These are phyloP conservation scores for Saccharomyces mikatae DNA, from an alignment of 805 yeast genomes.

Conservation along the genomic window DNA sequence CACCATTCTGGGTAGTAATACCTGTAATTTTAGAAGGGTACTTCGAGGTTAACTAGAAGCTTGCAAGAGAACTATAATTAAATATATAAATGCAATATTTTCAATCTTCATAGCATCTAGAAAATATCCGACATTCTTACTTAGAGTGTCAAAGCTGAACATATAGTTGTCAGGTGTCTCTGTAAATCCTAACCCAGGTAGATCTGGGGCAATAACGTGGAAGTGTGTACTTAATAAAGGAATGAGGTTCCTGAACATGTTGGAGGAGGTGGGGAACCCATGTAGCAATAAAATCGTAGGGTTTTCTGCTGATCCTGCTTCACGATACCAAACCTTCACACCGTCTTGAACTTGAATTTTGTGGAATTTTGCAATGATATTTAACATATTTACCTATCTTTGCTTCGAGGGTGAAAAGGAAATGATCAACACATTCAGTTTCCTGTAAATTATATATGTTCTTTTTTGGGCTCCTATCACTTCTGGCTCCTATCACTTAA, in stretches of 20 bases:
- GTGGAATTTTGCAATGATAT: background rate
- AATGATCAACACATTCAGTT: background rate
- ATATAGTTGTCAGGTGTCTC: constrained; percentile 23
- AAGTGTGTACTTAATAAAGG: constrained; percentile 31
- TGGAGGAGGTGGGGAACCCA: constrained; percentile 40
- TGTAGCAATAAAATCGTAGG: constrained; percentile 35
- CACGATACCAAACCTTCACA: constrained; percentile 32
- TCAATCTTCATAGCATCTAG: constrained; percentile 21
- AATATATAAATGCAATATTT: constrained; percentile 34
- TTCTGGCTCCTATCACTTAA: background rate
- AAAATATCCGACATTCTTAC: constrained; percentile 29
- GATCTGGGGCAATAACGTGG: constrained; percentile 38
- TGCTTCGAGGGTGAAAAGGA: background rate
- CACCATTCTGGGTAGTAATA: constrained; percentile 37
- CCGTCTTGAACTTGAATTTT: constrained; percentile 1
- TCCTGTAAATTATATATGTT: background rate
- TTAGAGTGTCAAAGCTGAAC: constrained; percentile 29
- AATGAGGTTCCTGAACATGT: constrained; percentile 33
- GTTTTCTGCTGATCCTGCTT: constrained; percentile 33
- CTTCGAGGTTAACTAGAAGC: constrained; percentile 32
- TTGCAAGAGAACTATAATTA: constrained; percentile 41
- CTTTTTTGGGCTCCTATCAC: background rate
- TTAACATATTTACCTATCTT: background rate
- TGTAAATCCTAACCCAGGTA: constrained; percentile 38
- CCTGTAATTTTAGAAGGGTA: constrained; percentile 28